Conservation (phyloP, 352 stramenopile genomes). For the Globisporangium perplexum region DNA sequence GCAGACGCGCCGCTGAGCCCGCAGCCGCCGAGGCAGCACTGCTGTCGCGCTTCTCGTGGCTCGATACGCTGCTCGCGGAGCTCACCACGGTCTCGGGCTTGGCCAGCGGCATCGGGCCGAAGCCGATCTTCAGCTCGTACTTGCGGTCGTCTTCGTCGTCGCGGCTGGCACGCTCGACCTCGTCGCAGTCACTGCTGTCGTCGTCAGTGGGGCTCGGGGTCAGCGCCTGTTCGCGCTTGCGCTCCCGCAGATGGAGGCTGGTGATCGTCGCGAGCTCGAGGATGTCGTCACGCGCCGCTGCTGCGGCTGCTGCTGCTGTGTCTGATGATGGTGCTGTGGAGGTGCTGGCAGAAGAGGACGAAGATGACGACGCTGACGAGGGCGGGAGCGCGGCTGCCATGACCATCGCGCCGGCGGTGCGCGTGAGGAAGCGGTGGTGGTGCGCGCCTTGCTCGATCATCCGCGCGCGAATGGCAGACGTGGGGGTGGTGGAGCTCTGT, state of each 20-base stretch:
- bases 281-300: conserved; percentile 13
- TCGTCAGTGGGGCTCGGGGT: conserved; percentile 10
- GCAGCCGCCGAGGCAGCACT: conserved; percentile 5
- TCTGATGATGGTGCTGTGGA: conserved; percentile 1
- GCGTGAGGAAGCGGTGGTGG: conserved; percentile 4
- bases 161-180: neutral
- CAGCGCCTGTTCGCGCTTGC: conserved; percentile 10
- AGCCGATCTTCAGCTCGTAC: conserved; percentile 36
- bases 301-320: conserved; percentile 4
- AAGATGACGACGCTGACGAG: neutral
- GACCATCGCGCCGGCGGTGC: conserved; percentile 3
- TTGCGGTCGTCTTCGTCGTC: conserved; percentile 24
- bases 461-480: neutral
- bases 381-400: conserved; percentile 6
- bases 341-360: neutral
- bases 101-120: conserved; percentile 10
- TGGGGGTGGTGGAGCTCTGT: neutral
- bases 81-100: conserved; percentile 5
- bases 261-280: conserved; percentile 6
- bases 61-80: conserved; percentile 8
- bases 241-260: conserved; percentile 6
- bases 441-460: conserved; percentile 13
- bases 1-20: conserved; percentile 10
- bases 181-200: neutral
- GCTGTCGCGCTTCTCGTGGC: conserved; percentile 6